Evolutionary conservation across 441 rosid genomes (phyloP), one percentile per base, ranked within the genome.

Genomic region (Adansonia grandidieri): DNA sequence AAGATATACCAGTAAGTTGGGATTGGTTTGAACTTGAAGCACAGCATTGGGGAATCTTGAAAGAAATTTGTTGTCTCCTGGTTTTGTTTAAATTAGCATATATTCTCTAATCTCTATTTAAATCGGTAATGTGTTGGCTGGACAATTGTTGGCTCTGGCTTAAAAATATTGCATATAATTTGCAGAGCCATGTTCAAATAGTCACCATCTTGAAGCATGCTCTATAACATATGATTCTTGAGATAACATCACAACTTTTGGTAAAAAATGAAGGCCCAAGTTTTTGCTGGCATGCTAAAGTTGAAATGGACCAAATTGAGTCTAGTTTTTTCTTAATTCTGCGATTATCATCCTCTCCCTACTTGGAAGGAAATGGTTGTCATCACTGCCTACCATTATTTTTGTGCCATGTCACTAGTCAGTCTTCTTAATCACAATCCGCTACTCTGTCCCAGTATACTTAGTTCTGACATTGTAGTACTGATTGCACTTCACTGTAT

Each of bases 1-100:
- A 87, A 84, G 91, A 89, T 58, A 89, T 94, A 67, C 96, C 97
- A 11, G 98, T 94, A 85, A 81, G 91, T 85, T 40, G 44, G 47
- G 7, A 17, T 47, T 44, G 19, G 13, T 73, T 54, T 57, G 53
- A 61, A 70, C 45, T 56, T 15, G 63, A 61, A 69, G 1, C 8
- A 28, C 48, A 28, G 14, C 13, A 15, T n/a, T 37, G 15, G 48
- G 20, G 61, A 54, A 45, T 32, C 32, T 32, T 50, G 71, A 28
- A 37, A 50, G 51, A 64, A 75, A 47, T 10, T 44, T 47, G 4
- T 20, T 61, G 58, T 60, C 44, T 48, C 40, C 9, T 28, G 73
- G 42, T 57, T 69, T 57, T 58, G 17, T 13, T 73, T 28, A 32
- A 54, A 58, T 7, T 24, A 37, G 50, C 44, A 5, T 10, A 40